Conservation (phyloP, 1,284 basidiomycete genomes). For the Trichosporon coremiiforme region DNA sequence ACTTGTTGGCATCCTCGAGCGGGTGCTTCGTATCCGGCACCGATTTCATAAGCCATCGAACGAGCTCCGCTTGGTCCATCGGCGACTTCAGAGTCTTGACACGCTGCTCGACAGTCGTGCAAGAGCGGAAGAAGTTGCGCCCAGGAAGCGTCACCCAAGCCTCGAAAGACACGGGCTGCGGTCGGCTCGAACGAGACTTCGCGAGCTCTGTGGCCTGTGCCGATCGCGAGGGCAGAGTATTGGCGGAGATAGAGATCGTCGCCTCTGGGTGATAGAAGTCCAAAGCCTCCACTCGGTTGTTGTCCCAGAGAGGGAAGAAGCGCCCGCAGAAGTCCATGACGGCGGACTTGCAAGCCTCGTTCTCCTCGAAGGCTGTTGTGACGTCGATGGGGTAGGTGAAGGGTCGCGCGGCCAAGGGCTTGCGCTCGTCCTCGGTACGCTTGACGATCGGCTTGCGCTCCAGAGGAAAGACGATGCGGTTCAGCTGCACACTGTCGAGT, state of each 20-base stretch:
- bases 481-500: constrained; percentile 60
- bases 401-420: constrained; percentile 37
- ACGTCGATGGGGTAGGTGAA: constrained; percentile 53
- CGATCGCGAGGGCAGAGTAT: constrained; percentile 74
- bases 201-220: constrained; percentile 33
- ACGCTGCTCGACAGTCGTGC: constrained; percentile 65
- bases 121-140: constrained; percentile 73
- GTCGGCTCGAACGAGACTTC: constrained; percentile 64
- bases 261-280: constrained; percentile 79
- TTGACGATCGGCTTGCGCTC: constrained; percentile 46
- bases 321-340: constrained; percentile 59
- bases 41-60: constrained; percentile 57
- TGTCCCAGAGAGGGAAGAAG: constrained; percentile 83
- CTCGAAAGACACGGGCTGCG: constrained; percentile 72
- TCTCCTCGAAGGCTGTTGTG: constrained; percentile 41
- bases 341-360: constrained; percentile 45
- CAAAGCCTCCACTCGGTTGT: constrained; percentile 67
- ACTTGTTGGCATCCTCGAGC: constrained; percentile 70
- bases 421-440: constrained; percentile 39
- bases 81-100: constrained; percentile 74
- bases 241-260: constrained; percentile 83
- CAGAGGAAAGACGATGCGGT: constrained; percentile 52
- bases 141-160: constrained; percentile 69
- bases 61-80: constrained; percentile 60
- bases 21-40: constrained; percentile 81